A percentile compares a stretch with the other conserved stretches of the same genome.
Evolutionary conservation across 192 early-diverging fungal genomes (phyloP).

Genomic region (Kappamyces sp.): DNA sequence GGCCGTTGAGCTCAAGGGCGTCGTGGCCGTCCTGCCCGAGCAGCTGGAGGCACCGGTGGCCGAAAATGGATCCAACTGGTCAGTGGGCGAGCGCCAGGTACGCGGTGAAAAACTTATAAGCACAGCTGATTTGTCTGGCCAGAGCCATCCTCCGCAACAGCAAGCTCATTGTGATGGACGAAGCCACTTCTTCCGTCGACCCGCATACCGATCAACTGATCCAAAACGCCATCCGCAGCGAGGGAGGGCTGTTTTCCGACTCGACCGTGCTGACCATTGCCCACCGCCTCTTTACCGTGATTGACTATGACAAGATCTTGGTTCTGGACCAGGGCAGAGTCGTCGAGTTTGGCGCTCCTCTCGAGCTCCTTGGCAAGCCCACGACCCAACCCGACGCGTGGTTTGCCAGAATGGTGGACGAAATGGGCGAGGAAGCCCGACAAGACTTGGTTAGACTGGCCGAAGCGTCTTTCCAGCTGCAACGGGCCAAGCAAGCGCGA

Average conservation of each 20-base stretch:
- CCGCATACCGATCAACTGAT: slow-evolving; percentile 23
- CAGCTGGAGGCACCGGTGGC: slow-evolving; percentile 70
- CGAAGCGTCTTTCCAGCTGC: too few relatives aligned
- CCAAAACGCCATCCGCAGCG: slow-evolving; percentile 20
- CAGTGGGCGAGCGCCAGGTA: slow-evolving; percentile 71
- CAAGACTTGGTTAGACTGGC: too few relatives aligned
- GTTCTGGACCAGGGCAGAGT: slow-evolving; percentile 69
- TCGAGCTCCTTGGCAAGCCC: slow-evolving; percentile 30
- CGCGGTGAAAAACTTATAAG: slow-evolving; percentile 21
- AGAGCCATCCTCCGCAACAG: slow-evolving; percentile 63
- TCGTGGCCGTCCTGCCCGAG: slow-evolving; percentile 16
- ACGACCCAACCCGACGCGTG: slow-evolving; percentile 24
- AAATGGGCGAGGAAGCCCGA: slow-evolving; percentile 34
- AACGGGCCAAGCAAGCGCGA: too few relatives aligned
- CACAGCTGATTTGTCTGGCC: slow-evolving; percentile 76
- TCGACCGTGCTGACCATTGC: slow-evolving; percentile 36
- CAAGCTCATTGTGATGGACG: slow-evolving; percentile 34
- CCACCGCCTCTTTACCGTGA: slow-evolving; percentile 42
- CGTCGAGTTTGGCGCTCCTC: slow-evolving; percentile 55
- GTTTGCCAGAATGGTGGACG: slow-evolving; percentile 41
- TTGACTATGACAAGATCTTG: slow-evolving; percentile 59
- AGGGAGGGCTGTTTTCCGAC: slow-evolving; percentile 23
- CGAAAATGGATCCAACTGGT: slow-evolving; percentile 72
- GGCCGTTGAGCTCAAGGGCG: slow-evolving; percentile 43
- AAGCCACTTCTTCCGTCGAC: slow-evolving; percentile 33